A percentile compares a stretch with the other conserved stretches of the same genome.
Evolutionary conservation across 371 early-diverging fungal species (phyloP).

Genomic region (Mucor plumbeus): DNA sequence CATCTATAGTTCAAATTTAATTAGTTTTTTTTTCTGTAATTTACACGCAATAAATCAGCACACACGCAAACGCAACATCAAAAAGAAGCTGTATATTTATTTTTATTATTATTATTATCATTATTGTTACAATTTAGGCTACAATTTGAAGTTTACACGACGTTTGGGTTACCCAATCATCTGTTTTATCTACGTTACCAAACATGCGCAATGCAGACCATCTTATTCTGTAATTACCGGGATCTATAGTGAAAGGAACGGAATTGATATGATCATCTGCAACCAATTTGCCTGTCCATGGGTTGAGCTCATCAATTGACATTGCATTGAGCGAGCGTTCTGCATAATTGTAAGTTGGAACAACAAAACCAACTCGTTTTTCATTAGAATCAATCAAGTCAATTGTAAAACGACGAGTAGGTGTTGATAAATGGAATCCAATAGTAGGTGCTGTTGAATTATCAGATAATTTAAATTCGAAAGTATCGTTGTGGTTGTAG

Average conservation of each 20-base stretch:
- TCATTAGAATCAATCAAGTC: slow-evolving; percentile 9
- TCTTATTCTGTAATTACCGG: slow-evolving; percentile 13
- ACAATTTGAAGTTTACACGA: slow-evolving; percentile 10
- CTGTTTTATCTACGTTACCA: slow-evolving; percentile 11
- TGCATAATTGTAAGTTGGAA: slow-evolving; percentile 11
- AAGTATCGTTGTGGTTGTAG: slow-evolving; percentile 8
- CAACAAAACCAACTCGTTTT: slow-evolving; percentile 12
- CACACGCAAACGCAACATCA: slow-evolving; percentile 3
- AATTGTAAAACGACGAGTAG: slow-evolving; percentile 8
- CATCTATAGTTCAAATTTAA: neutral
- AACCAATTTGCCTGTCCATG: slow-evolving; percentile 16
- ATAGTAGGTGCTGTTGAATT: slow-evolving; percentile 13
- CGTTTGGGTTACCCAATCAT: slow-evolving; percentile 18
- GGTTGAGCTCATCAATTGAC: neutral
- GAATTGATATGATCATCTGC: slow-evolving; percentile 1
- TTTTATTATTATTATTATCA: no score
- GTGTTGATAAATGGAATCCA: slow-evolving; percentile 18
- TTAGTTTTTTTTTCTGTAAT: slow-evolving; percentile 12
- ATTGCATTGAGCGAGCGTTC: slow-evolving; percentile 1
- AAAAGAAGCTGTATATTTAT: neutral
- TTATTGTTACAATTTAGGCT: neutral
- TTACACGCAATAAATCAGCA: slow-evolving; percentile 11
- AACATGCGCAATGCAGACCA: slow-evolving; percentile 23
- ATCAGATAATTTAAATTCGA: slow-evolving; percentile 12
- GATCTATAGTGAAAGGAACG: neutral